Base-by-base conservation (phyloP, 2,329 filamentous ascomycete genomes). In the Stachybotrys chlorohalonatus region DNA sequence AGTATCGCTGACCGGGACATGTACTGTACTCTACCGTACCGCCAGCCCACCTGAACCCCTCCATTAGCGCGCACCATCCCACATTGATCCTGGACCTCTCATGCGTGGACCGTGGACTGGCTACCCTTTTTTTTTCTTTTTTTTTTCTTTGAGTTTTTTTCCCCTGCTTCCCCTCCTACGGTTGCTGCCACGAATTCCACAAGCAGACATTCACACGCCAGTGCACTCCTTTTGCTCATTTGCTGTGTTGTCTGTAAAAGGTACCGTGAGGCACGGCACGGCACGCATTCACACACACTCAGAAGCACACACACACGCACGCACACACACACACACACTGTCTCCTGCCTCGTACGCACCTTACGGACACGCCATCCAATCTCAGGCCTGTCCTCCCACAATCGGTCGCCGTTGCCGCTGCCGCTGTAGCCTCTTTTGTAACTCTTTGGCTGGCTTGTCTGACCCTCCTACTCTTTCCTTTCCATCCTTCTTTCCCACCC, bases 381-480 rank as follows among this genome's bases (percentile, higher is more conserved):
- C 9, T n/a, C 6, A 8, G 7, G 9, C 46, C 15, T 24, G 7
- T 8, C 15, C 15, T 24, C 6, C 46, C 15, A 8, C 46, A 8
- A 47, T 47, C 46, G 1, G 46, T 47, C n/a, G 46, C 46, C 46
- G 46, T n/a, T 24, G 46, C 46, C 46, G 46, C 46, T 32, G 11
- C 9, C 24, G 50, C 31, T 42, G 30, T 17, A n/a, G 30, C 24
- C 51, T 46, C 31, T 45, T 24, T 51, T 31, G 50, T 32, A 11
- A 17, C 31, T 51, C 30, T 31, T 13, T 36, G 30, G 30, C 24
- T 17, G 9, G 32, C 36, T 24, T 24, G 50, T 52, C 50, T 52
- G 16, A 52, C 50, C 50, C 57, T 59, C 54, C 60, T 59, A 56
- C 57, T 59, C 58, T 61, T 58, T 60, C 62, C 57, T 59, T 62